phyloP scores from a whole-genome alignment of 75 land plant genomes.

The Pinus albicaulis region DNA sequence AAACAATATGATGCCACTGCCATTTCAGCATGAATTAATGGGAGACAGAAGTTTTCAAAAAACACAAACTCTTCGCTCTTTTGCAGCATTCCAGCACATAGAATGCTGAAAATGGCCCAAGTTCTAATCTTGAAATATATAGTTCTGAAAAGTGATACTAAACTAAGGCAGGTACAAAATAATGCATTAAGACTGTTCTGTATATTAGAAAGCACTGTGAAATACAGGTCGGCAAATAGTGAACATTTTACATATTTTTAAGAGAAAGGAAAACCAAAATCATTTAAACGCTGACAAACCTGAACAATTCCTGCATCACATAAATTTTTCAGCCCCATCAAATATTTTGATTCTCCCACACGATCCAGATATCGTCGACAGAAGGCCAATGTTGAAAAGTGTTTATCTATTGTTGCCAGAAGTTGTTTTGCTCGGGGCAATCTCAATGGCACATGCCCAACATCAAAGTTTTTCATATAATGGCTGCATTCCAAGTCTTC shows the following conservation, averaged over 20 bases:
- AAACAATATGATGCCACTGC: no score
- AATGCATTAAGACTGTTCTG: not conserved
- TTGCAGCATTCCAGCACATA: no score
- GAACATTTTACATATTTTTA: not conserved
- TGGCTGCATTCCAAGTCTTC: conserved; percentile 99
- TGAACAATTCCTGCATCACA: conserved; percentile 96
- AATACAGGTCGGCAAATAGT: not conserved
- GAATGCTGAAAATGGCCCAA: no score
- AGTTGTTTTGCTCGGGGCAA: conserved; percentile 91
- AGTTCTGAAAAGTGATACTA: not conserved
- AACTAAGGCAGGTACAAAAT: not conserved
- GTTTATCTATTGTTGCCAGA: conserved; percentile 89
- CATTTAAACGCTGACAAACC: conserved; percentile 36
- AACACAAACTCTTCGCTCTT: no score
- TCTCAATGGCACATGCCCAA: conserved; percentile 86
- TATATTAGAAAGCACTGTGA: not conserved
- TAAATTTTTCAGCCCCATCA: conserved; percentile 93
- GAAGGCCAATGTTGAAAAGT: conserved; percentile 94
- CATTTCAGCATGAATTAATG: no score
- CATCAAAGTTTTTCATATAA: conserved; percentile 98
- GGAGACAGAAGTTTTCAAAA: no score
- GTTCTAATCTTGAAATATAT: not conserved
- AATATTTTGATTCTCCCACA: conserved; percentile 88
- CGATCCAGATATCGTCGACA: conserved; percentile 95
- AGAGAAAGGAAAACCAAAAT: not conserved